Base-by-base conservation (phyloP, 2,329 filamentous ascomycete genomes). In the Leptographium lundbergii region DNA sequence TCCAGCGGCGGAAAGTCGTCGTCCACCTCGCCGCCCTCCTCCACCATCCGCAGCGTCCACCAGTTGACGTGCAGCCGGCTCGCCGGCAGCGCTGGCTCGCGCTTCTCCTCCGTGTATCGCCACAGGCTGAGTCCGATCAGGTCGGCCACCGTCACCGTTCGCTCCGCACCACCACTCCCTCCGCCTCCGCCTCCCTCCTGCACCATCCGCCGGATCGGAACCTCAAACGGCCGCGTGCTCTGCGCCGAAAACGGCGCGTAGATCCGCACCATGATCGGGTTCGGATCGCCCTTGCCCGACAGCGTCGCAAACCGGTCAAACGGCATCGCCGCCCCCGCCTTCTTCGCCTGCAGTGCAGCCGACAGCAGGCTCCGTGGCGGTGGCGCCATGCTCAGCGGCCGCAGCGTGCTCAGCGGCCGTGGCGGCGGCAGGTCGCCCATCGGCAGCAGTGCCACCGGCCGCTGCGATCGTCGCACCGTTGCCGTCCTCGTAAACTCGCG, bases 11-110 rank as follows among this genome's bases (percentile, higher is more conserved):
- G 88, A 63, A 94, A 94, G 67, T 94, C 89, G 63, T 90, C 87
- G 65, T 95, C 89, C 1, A 92, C 85, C 67, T 94, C 89, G 55
- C 87, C 89, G 59, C 89, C 88, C 67, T 94, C 84, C 62, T 94
- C 85, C 1, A 91, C 88, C 84, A 95, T 91, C 48, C 88, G 81
- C 59, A 95, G 73, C 27, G 85, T 89, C 87, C 88, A 94, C 75
- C 84, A 84, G 67, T 92, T 92, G 65, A 91, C 85, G 65, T 89
- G 89, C 57, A 84, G 75, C 67, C 89, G 88, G 56, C 85, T 81
- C 2, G 74, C 69, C 0, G 82, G 74, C 11, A 94, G 74, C 0
- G 79, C 69, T 4, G 89, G 89, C 63, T 90, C 81, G 32, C 84
- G 75, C 65, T 87, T 87, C 68, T 91, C 88, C 65, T 91, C 86